Conservation (phyloP, 148 eudicot genomes). For the Vaccinium myrtillus region DNA sequence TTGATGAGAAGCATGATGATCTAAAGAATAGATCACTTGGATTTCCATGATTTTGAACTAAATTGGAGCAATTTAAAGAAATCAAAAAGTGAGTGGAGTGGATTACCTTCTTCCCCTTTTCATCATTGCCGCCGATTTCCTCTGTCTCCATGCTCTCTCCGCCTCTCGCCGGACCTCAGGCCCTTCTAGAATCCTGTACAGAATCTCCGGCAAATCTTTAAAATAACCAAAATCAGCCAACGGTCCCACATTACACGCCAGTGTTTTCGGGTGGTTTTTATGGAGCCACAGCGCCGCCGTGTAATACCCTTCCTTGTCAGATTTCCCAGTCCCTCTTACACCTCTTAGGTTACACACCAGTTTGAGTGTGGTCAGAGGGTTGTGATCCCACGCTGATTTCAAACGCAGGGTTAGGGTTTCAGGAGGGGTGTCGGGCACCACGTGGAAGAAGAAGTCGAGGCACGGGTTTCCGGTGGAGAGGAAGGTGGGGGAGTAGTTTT, state of each 20-base stretch:
- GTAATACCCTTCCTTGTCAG: slow-evolving; percentile 15
- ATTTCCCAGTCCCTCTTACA: slow-evolving; percentile 13
- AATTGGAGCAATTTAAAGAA: not conserved
- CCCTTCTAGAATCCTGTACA: slow-evolving; percentile 5
- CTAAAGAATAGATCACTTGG: not conserved
- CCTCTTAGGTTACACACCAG: slow-evolving; percentile 16
- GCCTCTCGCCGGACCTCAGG: not conserved
- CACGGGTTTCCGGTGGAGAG: slow-evolving; percentile 18
- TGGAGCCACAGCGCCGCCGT: slow-evolving; percentile 17
- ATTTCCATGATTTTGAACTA: not conserved
- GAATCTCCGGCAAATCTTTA: slow-evolving; percentile 19
- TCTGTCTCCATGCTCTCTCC: not conserved
- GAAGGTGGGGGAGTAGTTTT: slow-evolving; percentile 6
- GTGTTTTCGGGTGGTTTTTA: not conserved
- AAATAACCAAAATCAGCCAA: slow-evolving; percentile 19
- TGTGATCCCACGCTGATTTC: slow-evolving; percentile 1
- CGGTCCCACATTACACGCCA: slow-evolving; percentile 7
- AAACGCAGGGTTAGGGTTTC: not conserved
- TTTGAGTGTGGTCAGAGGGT: slow-evolving; percentile 1
- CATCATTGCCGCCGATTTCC: not conserved
- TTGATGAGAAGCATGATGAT: no score
- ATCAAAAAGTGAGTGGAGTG: not conserved
- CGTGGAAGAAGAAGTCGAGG: slow-evolving; percentile 12
- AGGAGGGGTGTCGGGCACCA: not conserved
- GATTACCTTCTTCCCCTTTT: not conserved